These are phyloP conservation scores for Clonostachys sp. DNA, from an alignment of 2,329 filamentous ascomycete species.

Conservation along the genomic window DNA sequence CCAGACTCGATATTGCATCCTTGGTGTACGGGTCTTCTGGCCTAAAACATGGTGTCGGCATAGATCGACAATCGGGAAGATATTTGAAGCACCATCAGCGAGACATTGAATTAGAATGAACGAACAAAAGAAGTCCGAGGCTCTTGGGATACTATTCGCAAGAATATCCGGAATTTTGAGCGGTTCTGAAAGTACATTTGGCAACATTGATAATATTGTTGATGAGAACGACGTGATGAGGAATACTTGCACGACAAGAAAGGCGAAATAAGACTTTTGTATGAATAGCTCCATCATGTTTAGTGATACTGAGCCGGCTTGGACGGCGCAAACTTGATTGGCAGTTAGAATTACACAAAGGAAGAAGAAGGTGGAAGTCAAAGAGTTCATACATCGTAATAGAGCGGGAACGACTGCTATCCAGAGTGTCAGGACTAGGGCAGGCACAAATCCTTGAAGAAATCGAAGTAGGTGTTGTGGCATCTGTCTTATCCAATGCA, in stretches of 20 bases:
- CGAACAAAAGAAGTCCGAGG: constrained; percentile 88
- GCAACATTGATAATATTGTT: constrained; percentile 66
- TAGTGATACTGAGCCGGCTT: constrained; percentile 73
- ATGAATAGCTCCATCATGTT: constrained; percentile 82
- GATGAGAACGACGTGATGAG: constrained; percentile 79
- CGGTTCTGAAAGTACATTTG: constrained; percentile 60
- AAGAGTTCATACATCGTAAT: constrained; percentile 49
- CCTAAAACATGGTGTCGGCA: constrained; percentile 53
- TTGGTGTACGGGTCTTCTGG: constrained; percentile 71
- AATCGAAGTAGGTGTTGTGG: constrained; percentile 72
- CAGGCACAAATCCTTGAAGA: constrained; percentile 78
- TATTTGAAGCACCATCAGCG: constrained; percentile 66
- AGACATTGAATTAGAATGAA: constrained; percentile 93
- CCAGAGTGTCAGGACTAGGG: constrained; percentile 72
- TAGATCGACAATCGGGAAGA: constrained; percentile 69
- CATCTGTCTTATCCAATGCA: constrained; percentile 67
- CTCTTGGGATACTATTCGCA: constrained; percentile 69
- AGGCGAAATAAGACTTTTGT: constrained; percentile 86
- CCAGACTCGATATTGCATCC: constrained; percentile 77
- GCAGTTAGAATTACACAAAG: background rate
- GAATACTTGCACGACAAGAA: constrained; percentile 92
- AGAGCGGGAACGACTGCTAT: constrained; percentile 84
- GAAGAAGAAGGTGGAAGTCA: constrained; percentile 1
- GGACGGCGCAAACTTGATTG: constrained; percentile 64
- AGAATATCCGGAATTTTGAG: constrained; percentile 57